A percentile compares a stretch with the other conserved stretches of the same genome.
Conservation (phyloP, 805 yeast genomes). For the Barnettozyma sp. region DNA sequence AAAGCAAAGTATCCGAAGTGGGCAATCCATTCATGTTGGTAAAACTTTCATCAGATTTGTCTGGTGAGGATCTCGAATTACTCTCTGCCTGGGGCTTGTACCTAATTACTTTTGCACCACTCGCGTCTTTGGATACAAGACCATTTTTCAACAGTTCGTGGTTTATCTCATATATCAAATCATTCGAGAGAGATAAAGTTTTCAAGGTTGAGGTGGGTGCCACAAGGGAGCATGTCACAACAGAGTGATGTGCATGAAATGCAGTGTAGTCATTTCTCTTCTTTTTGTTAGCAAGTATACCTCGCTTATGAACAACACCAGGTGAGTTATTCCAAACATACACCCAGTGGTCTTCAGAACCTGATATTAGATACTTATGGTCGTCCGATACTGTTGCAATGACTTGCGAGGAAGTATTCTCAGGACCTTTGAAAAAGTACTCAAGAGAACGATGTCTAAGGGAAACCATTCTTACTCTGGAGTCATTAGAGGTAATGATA, state of each 20-base stretch:
- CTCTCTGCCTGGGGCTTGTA: constrained; percentile 7
- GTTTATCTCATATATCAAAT: constrained; percentile 63
- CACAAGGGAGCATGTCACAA: constrained; percentile 68
- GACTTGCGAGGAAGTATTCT: constrained; percentile 66
- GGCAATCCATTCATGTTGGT: neutral
- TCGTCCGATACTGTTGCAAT: constrained; percentile 59
- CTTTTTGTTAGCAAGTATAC: constrained; percentile 18
- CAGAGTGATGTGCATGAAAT: constrained; percentile 70
- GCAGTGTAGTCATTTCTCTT: constrained; percentile 59
- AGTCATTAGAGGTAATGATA: constrained; percentile 75
- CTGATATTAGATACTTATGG: constrained; percentile 53
- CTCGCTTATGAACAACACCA: constrained; percentile 14
- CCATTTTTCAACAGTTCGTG: constrained; percentile 22
- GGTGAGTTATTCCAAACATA: constrained; percentile 64
- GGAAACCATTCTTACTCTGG: constrained; percentile 63
- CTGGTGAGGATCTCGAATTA: constrained; percentile 6
- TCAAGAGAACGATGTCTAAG: constrained; percentile 46
- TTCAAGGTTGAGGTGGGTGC: constrained; percentile 69
- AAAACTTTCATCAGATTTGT: constrained; percentile 1
- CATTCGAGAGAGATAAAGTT: constrained; percentile 65
- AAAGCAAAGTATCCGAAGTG: constrained; percentile 11
- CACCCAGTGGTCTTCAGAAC: constrained; percentile 84
- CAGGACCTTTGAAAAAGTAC: constrained; percentile 65
- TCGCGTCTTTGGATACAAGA: neutral
- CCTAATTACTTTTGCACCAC: neutral